Percentiles rank a stretch among this genome's conserved stretches.
phyloP scores from a whole-genome alignment of 176 grass and related monocot species.

The Oryza meyeriana region DNA sequence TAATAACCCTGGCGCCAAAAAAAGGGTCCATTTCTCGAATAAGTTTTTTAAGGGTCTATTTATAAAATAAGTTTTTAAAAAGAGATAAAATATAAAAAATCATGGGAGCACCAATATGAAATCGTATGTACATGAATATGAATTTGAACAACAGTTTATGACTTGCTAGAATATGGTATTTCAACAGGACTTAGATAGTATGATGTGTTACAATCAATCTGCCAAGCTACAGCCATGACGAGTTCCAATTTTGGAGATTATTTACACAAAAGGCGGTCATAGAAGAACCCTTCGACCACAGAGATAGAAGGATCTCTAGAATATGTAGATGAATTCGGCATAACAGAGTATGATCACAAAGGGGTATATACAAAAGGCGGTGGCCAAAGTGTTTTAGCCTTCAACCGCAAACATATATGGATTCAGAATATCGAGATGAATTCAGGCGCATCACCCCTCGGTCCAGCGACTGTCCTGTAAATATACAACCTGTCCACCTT shows the following conservation, averaged over 20 bases:
- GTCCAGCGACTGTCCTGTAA: constrained; percentile 62
- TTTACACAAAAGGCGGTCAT: background rate
- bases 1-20: too few relatives aligned
- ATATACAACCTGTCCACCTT: constrained; percentile 66
- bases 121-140: background rate
- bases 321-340: background rate
- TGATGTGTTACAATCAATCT: background rate
- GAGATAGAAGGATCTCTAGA: background rate
- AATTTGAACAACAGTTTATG: background rate
- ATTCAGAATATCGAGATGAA: constrained; percentile 49
- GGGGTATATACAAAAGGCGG: background rate
- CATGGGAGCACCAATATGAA: background rate
- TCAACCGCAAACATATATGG: background rate
- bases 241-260: background rate
- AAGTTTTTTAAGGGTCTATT: too few relatives aligned
- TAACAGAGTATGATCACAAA: background rate
- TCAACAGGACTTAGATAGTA: too few relatives aligned
- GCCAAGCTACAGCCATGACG: background rate
- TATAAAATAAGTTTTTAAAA: too few relatives aligned
- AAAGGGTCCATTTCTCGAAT: too few relatives aligned
- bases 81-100: too few relatives aligned
- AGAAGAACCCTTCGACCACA: background rate
- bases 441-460: constrained; percentile 48
- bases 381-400: background rate
- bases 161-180: background rate